These are phyloP conservation scores for Trametes sp. DNA, from an alignment of 1,284 basidiomycete genomes.

Conservation along the genomic window DNA sequence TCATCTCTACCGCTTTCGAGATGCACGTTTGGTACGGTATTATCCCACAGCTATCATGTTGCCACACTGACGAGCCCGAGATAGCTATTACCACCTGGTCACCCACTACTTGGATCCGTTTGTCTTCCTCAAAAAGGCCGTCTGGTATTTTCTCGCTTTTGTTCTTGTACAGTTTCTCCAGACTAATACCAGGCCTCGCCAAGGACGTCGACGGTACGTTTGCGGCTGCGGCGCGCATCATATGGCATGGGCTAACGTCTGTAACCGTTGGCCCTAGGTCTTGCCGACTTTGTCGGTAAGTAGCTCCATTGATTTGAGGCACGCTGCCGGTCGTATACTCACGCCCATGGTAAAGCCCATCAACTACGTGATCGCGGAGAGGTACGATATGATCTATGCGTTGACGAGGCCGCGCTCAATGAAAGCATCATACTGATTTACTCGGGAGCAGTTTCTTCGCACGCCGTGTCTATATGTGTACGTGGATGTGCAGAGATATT, in stretches of 20 bases:
- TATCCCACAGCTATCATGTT: not conserved
- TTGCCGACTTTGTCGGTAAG: not conserved
- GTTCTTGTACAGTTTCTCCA: not conserved
- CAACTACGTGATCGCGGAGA: not conserved
- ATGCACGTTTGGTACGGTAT: not conserved
- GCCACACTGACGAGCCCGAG: not conserved
- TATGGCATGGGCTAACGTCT: too few relatives aligned
- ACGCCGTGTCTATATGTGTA: conserved; percentile 7
- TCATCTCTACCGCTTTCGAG: not conserved
- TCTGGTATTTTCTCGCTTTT: not conserved
- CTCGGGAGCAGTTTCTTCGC: not conserved
- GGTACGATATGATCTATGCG: not conserved
- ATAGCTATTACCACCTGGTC: conserved; percentile 9
- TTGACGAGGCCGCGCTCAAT: not conserved
- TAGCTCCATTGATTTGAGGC: not conserved
- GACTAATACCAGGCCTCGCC: too few relatives aligned
- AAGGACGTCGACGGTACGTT: conserved; percentile 3
- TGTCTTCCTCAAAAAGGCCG: not conserved
- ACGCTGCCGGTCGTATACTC: not conserved
- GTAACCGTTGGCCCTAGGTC: too few relatives aligned
- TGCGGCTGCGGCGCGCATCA: not conserved
- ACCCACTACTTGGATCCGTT: not conserved
- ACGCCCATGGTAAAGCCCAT: not conserved
- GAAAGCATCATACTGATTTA: not conserved
- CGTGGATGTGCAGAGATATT: not conserved